Conservation (phyloP, 768 basidiomycete genomes). For the Agrocybe praecox region DNA sequence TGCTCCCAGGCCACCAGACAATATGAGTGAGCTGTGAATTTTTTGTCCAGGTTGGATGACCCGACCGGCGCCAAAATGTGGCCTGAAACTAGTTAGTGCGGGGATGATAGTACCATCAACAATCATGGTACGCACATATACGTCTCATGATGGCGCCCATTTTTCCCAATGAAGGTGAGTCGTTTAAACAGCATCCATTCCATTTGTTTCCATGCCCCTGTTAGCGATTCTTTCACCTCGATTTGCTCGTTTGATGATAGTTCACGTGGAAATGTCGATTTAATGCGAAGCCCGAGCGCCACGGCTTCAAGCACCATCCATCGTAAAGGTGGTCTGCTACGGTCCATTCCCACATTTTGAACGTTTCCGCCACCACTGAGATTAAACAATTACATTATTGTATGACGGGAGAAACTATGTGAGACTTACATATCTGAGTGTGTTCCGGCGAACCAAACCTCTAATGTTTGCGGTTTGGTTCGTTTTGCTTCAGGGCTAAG, state of each 20-base stretch:
- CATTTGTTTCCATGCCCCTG: constrained; percentile 15
- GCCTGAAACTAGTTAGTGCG: constrained; percentile 4
- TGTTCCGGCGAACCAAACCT: constrained; percentile 30
- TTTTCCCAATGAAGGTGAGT: constrained; percentile 4
- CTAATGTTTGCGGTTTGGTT: constrained; percentile 23
- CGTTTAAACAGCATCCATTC: constrained; percentile 13
- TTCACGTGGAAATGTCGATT: constrained; percentile 2
- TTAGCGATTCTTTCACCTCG: constrained; percentile 21
- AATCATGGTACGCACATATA: constrained; percentile 11
- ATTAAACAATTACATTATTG: background rate
- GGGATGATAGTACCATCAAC: background rate
- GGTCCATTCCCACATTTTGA: constrained; percentile 18
- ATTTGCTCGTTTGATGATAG: constrained; percentile 7
- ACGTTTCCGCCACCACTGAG: constrained; percentile 20
- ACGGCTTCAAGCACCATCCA: constrained; percentile 27
- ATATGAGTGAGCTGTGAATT: constrained; percentile 15
- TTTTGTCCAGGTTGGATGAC: constrained; percentile 20
- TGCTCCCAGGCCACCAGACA: background rate
- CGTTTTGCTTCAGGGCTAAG: background rate
- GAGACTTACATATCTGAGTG: constrained; percentile 27
- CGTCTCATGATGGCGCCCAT: background rate
- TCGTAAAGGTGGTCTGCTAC: constrained; percentile 18
- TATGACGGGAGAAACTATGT: background rate
- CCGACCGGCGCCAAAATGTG: constrained; percentile 14
- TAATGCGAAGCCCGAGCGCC: constrained; percentile 14